Conservation (phyloP, 192 early-diverging fungal genomes). For the Backusella circina region DNA sequence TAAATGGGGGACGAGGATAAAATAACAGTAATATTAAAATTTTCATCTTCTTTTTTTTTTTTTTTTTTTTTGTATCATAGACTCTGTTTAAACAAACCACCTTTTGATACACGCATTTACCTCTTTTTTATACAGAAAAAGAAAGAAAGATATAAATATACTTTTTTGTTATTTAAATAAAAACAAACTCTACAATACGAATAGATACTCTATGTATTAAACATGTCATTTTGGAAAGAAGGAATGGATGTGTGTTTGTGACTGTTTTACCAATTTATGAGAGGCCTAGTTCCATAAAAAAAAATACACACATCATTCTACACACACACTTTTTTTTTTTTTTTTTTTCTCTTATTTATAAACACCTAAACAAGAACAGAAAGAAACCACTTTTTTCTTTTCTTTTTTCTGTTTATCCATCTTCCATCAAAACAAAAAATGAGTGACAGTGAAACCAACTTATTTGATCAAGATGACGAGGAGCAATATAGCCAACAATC, state of each 20-base stretch:
- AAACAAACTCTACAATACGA: neutral
- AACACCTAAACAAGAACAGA: no score
- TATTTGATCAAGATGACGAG: slow-evolving; percentile 8
- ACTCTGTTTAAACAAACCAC: neutral
- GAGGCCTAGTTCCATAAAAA: neutral
- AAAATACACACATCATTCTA: neutral
- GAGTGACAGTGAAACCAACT: slow-evolving; percentile 1
- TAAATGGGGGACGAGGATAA: neutral
- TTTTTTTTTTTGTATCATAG: neutral
- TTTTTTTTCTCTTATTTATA: neutral
- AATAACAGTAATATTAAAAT: neutral
- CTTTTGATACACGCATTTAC: neutral
- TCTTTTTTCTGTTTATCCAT: neutral
- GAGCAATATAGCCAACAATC: neutral
- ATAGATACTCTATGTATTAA: neutral
- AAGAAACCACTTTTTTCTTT: neutral
- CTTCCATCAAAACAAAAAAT: neutral
- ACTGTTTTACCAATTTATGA: neutral
- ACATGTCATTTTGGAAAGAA: neutral
- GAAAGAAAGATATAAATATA: neutral
- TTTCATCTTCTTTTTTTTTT: neutral
- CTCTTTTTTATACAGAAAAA: neutral
- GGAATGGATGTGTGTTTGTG: neutral
- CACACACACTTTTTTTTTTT: neutral
- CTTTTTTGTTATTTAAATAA: neutral